A percentile compares a stretch with the other conserved stretches of the same genome.
Conservation (phyloP, 305 asterid species). For the Rubia tinctorum region DNA sequence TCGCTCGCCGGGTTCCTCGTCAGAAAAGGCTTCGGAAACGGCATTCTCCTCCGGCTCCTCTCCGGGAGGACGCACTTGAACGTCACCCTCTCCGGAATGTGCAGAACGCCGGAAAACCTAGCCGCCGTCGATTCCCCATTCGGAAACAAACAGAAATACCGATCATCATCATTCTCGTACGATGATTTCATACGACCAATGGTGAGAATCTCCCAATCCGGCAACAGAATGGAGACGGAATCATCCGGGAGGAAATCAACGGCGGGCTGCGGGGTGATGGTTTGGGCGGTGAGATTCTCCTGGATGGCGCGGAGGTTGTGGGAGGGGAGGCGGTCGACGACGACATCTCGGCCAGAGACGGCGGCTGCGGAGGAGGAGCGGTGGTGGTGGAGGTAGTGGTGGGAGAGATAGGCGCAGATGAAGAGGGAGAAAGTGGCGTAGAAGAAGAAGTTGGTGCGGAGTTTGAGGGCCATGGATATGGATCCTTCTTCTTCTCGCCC, state of each 20-base stretch:
- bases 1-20: too few relatives aligned
- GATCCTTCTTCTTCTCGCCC: not conserved
- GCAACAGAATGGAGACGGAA: constrained; percentile 56
- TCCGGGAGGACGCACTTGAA: constrained; percentile 46
- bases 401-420: constrained; percentile 52
- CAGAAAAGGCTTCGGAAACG: constrained; percentile 52
- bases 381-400: constrained; percentile 50
- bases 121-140: constrained; percentile 43
- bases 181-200: constrained; percentile 36
- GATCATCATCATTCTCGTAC: not conserved
- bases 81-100: constrained; percentile 51
- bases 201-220: constrained; percentile 75
- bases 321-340: not conserved
- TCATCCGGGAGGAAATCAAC: not conserved
- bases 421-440: constrained; percentile 42
- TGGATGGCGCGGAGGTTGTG: not conserved
- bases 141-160: constrained; percentile 42
- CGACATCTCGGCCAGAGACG: not conserved
- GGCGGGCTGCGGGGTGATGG: constrained; percentile 7
- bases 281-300: constrained; percentile 20
- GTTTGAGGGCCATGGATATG: constrained; percentile 50
- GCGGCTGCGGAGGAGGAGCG: constrained; percentile 24
- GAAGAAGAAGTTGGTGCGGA: constrained; percentile 38
- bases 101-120: constrained; percentile 34
- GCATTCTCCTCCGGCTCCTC: constrained; percentile 43